Evolutionary conservation across 2,329 filamentous ascomycete species (phyloP).

Genomic region (Penicillium sp.): DNA sequence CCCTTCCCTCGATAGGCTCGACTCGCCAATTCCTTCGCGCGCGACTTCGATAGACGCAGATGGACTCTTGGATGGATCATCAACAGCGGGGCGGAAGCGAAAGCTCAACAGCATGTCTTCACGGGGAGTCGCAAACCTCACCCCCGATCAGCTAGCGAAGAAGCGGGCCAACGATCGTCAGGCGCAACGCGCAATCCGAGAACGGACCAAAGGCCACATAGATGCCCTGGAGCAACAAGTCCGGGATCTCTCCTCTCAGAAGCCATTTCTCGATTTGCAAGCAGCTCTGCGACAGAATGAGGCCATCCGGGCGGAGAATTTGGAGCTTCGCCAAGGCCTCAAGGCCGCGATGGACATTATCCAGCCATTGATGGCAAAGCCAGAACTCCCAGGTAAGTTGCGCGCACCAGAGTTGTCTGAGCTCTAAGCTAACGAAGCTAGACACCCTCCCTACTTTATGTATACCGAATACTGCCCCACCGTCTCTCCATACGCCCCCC

Average conservation of each 20-base stretch:
- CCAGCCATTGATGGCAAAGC: constrained; percentile 44
- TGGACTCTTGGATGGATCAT: constrained; percentile 19
- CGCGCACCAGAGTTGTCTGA: not conserved
- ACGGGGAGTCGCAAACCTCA: constrained; percentile 82
- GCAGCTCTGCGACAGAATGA: constrained; percentile 74
- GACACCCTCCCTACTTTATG: constrained; percentile 17
- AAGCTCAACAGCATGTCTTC: constrained; percentile 49
- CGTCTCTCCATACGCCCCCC: constrained; percentile 25
- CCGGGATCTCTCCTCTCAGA: constrained; percentile 72
- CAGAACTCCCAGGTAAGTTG: constrained; percentile 47
- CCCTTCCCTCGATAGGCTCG: constrained; percentile 20
- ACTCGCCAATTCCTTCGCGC: constrained; percentile 28
- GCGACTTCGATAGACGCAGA: constrained; percentile 27
- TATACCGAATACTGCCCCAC: constrained; percentile 18
- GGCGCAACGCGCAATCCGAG: constrained; percentile 80
- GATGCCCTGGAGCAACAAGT: constrained; percentile 73
- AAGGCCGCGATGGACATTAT: constrained; percentile 62
- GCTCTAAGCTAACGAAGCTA: constrained; percentile 11
- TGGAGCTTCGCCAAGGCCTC: constrained; percentile 71
- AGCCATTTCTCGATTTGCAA: constrained; percentile 83
- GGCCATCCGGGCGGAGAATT: constrained; percentile 74
- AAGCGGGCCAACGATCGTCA: constrained; percentile 91
- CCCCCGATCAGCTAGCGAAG: constrained; percentile 82
- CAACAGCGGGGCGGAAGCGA: constrained; percentile 41
- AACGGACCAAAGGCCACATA: constrained; percentile 79